Evolutionary conservation across 495 filamentous ascomycete genomes (phyloP).

Genomic region (Neurospora terricola): DNA sequence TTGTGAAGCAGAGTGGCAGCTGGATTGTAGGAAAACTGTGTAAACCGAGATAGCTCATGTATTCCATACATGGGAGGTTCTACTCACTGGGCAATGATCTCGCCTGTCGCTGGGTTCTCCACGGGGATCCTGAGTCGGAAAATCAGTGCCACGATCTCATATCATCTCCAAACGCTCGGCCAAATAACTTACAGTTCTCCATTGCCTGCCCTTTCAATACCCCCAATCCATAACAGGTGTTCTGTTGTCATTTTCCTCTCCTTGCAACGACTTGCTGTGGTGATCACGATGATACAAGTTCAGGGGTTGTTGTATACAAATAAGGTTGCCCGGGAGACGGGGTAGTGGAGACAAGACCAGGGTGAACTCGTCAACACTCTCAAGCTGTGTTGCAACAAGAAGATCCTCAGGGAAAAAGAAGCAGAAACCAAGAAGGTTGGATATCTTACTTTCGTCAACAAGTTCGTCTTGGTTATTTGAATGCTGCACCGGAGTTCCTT

Average conservation of each 20-base stretch:
- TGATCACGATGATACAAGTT: background rate
- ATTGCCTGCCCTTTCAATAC: conserved; percentile 14
- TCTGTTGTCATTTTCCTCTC: background rate
- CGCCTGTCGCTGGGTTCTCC: conserved; percentile 27
- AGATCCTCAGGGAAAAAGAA: background rate
- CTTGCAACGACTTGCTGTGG: background rate
- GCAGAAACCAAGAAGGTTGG: background rate
- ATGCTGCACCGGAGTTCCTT: background rate
- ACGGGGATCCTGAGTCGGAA: conserved; percentile 19
- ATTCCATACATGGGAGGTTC: background rate
- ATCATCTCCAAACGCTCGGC: background rate
- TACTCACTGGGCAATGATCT: conserved; percentile 25
- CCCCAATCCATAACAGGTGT: conserved; percentile 21
- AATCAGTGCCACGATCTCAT: background rate
- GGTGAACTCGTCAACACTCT: background rate
- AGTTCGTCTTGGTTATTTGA: background rate
- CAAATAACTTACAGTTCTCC: conserved; percentile 16
- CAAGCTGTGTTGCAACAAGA: background rate
- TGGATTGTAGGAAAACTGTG: conserved; percentile 14
- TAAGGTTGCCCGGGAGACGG: background rate
- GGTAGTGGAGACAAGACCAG: background rate
- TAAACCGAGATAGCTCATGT: background rate
- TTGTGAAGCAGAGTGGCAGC: conserved; percentile 41
- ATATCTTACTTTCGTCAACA: background rate
- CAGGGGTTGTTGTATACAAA: background rate